These are phyloP conservation scores for Metschnikowia gelsemii DNA, from an alignment of 805 yeast genomes.

Conservation along the genomic window DNA sequence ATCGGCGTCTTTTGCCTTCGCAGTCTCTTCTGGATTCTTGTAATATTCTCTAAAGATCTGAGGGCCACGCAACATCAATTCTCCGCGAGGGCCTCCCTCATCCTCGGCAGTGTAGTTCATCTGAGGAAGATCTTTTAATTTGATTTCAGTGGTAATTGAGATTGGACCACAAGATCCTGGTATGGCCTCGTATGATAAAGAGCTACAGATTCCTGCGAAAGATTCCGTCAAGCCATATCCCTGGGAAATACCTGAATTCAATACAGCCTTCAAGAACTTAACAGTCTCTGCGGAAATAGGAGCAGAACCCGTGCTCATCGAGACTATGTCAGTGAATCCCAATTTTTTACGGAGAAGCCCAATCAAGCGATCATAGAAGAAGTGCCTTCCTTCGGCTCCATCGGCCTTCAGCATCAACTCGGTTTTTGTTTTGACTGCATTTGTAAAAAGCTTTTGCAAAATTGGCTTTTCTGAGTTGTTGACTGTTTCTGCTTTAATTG, in stretches of 20 bases:
- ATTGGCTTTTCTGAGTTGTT: constrained; percentile 34
- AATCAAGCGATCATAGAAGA: constrained; percentile 36
- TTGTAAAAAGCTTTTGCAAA: constrained; percentile 28
- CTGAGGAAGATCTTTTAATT: constrained; percentile 25
- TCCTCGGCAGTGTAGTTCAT: constrained; percentile 26
- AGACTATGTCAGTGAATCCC: constrained; percentile 31
- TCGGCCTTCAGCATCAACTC: constrained; percentile 37
- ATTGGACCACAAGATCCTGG: constrained; percentile 29
- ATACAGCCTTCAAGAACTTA: constrained; percentile 25
- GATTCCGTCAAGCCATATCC: constrained; percentile 39
- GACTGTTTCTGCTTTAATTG: constrained; percentile 23
- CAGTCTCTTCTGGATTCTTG: constrained; percentile 28
- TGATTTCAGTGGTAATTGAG: constrained; percentile 21
- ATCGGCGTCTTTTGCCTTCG: constrained; percentile 20
- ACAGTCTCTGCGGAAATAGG: constrained; percentile 26
- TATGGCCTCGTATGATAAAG: constrained; percentile 20
- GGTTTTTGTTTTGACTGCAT: constrained; percentile 30
- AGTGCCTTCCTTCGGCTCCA: constrained; percentile 36
- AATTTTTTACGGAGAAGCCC: constrained; percentile 29
- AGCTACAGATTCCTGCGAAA: constrained; percentile 25
- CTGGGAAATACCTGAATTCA: constrained; percentile 29
- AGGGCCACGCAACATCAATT: constrained; percentile 28
- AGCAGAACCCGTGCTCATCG: constrained; percentile 29
- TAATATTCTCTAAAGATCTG: constrained; percentile 27
- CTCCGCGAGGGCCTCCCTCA: constrained; percentile 30